phyloP scores from a whole-genome alignment of 768 basidiomycete species.

The Stropharia rugosoannulata region DNA sequence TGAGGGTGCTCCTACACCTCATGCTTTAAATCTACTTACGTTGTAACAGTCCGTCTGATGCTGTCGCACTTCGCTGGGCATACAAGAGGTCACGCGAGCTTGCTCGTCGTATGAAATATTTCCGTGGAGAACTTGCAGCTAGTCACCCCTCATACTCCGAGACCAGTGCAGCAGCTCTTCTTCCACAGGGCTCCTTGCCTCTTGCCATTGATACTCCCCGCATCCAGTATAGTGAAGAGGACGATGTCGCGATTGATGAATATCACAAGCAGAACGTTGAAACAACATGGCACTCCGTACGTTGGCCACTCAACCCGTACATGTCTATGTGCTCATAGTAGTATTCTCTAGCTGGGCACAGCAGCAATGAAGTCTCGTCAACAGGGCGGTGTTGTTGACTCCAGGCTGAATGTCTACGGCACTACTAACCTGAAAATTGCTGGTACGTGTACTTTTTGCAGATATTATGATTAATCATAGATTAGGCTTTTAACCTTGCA shows the following conservation, averaged over 20 bases:
- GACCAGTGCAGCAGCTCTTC: slow-evolving; percentile 9
- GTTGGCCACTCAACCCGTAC: background rate
- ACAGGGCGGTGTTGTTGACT: slow-evolving; percentile 24
- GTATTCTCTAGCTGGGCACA: background rate
- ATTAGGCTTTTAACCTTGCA: background rate
- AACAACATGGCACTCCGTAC: slow-evolving; percentile 5
- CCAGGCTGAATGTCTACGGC: slow-evolving; percentile 30
- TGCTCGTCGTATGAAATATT: slow-evolving; percentile 50
- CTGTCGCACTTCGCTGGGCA: slow-evolving; percentile 43
- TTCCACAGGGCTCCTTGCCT: slow-evolving; percentile 17
- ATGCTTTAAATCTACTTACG: background rate
- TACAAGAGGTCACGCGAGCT: slow-evolving; percentile 59
- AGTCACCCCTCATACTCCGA: slow-evolving; percentile 35
- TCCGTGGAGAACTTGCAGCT: slow-evolving; percentile 34
- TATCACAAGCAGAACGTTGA: slow-evolving; percentile 20
- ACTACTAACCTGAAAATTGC: slow-evolving; percentile 26
- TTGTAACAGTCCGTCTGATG: slow-evolving; percentile 33
- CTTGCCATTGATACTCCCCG: slow-evolving; percentile 20
- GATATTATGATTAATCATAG: background rate
- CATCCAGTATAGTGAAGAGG: slow-evolving; percentile 37
- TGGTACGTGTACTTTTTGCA: slow-evolving; percentile 14
- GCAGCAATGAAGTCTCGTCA: slow-evolving; percentile 21
- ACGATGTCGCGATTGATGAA: slow-evolving; percentile 41
- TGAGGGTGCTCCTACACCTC: slow-evolving; percentile 7
- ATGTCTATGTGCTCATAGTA: slow-evolving; percentile 8